These are phyloP conservation scores for Penicillium crustosum DNA, from an alignment of 2,329 filamentous ascomycete species.

Conservation along the genomic window DNA sequence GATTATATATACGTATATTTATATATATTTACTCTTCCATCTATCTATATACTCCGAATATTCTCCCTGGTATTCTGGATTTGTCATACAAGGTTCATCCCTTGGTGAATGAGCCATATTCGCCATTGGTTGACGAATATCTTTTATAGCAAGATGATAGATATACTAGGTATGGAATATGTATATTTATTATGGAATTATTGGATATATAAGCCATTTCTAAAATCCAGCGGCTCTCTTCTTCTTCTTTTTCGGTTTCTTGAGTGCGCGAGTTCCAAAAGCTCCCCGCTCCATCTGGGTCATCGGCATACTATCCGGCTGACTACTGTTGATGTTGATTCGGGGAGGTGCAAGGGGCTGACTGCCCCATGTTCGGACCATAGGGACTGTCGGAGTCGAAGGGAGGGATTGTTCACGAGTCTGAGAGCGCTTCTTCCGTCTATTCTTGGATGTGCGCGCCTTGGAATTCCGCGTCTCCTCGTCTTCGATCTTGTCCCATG, in stretches of 20 bases:
- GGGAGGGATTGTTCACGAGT: conserved; percentile 21
- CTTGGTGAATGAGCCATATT: conserved; percentile 20
- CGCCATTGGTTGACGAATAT: conserved; percentile 14
- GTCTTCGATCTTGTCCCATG: conserved; percentile 33
- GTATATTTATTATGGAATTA: not conserved
- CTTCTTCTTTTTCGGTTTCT: conserved; percentile 42
- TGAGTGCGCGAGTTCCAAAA: conserved; percentile 39
- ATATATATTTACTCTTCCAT: not conserved
- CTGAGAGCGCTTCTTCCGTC: conserved; percentile 31
- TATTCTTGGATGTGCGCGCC: conserved; percentile 22
- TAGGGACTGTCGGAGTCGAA: conserved; percentile 27
- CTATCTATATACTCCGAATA: not conserved
- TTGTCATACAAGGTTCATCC: conserved; percentile 12
- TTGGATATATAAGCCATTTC: not conserved
- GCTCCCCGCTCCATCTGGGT: conserved; percentile 43
- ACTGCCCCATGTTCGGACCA: conserved; percentile 33
- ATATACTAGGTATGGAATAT: too few relatives aligned
- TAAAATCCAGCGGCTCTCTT: conserved; percentile 45
- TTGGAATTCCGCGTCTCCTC: conserved; percentile 22
- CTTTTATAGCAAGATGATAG: not conserved
- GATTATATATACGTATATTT: not conserved
- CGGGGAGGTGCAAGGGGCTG: conserved; percentile 30
- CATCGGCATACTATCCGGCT: conserved; percentile 39
- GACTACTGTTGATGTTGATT: conserved; percentile 35
- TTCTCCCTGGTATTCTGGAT: not conserved